A percentile compares a stretch with the other conserved stretches of the same genome.
Conservation (phyloP, 306 rosid genomes). For the Quercus glauca region DNA sequence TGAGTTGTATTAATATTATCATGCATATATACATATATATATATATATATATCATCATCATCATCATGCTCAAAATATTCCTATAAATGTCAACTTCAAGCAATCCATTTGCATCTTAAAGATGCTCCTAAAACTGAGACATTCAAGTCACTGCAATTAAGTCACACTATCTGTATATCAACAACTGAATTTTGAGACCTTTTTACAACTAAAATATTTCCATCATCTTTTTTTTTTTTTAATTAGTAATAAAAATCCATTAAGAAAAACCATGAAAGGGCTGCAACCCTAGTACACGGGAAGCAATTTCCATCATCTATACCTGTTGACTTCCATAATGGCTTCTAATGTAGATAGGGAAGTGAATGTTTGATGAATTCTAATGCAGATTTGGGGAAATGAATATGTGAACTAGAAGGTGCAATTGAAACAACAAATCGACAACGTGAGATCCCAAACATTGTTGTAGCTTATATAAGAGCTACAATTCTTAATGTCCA, state of each 20-base stretch:
- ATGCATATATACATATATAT: too few species aligned
- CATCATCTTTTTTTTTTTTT: background rate
- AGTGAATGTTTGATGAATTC: background rate
- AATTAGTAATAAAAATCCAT: too few species aligned
- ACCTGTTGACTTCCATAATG: background rate
- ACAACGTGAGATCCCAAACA: background rate
- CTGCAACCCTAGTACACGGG: too few species aligned
- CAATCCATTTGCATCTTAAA: background rate
- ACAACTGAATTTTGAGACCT: background rate
- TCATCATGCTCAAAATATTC: too few species aligned
- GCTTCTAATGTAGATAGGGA: background rate
- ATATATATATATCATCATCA: too few species aligned
- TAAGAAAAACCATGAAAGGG: too few species aligned
- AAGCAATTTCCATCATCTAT: background rate
- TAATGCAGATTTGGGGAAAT: background rate
- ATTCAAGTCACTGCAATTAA: background rate
- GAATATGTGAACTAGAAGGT: background rate
- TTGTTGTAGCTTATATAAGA: background rate
- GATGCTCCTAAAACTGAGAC: background rate
- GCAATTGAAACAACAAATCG: background rate
- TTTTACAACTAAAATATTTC: background rate
- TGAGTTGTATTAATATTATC: too few species aligned
- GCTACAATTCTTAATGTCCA: background rate
- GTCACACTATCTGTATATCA: background rate
- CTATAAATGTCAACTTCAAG: too few species aligned